These are phyloP conservation scores for Rubroboletus satanas DNA, from an alignment of 768 basidiomycete genomes.

Conservation along the genomic window DNA sequence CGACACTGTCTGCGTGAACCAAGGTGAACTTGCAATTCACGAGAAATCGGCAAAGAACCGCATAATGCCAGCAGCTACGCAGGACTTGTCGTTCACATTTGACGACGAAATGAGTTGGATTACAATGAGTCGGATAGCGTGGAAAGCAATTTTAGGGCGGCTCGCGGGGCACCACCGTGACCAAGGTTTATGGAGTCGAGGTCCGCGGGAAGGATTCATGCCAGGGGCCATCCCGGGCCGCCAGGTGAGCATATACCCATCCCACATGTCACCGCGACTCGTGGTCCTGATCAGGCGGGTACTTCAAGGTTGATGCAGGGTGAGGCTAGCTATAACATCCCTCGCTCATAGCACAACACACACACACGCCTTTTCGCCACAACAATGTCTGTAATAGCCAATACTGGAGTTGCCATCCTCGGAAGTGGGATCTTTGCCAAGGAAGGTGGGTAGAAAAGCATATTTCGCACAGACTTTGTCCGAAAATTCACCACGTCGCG, in stretches of 20 bases:
- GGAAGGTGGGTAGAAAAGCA: slow-evolving; percentile 48
- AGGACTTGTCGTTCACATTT: neutral
- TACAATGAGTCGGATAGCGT: neutral
- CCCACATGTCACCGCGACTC: neutral
- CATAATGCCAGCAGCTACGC: neutral
- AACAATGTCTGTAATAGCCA: slow-evolving; percentile 37
- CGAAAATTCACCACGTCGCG: slow-evolving; percentile 23
- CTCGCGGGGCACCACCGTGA: neutral
- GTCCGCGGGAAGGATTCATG: neutral
- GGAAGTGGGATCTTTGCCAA: slow-evolving; percentile 79
- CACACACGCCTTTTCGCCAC: neutral
- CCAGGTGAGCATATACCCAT: neutral
- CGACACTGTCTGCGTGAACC: slow-evolving; percentile 1
- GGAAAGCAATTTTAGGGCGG: neutral
- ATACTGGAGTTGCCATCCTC: slow-evolving; percentile 66
- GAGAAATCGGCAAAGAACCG: neutral
- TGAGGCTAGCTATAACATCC: neutral
- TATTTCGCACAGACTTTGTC: slow-evolving; percentile 5
- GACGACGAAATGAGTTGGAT: neutral
- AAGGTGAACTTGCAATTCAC: neutral
- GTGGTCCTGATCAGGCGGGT: neutral
- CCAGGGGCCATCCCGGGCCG: too few species aligned
- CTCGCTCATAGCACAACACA: neutral
- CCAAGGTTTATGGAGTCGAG: neutral
- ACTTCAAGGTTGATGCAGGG: neutral